phyloP scores from a whole-genome alignment of 176 grass and related monocot genomes.

The Cenchrus fungigraminus region DNA sequence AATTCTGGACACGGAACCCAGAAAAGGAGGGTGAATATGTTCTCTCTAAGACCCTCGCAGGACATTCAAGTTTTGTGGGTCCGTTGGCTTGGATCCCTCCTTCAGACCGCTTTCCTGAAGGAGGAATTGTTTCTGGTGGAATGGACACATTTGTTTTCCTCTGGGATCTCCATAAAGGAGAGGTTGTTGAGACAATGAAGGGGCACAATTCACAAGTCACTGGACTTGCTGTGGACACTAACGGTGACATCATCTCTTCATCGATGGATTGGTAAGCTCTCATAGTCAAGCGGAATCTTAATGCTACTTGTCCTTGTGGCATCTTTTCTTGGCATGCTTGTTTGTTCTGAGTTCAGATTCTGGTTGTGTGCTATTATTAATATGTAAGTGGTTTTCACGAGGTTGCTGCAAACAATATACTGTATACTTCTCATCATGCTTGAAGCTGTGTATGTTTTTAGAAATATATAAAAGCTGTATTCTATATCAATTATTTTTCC shows the following conservation, averaged over 20 bases:
- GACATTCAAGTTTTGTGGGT: constrained; percentile 89
- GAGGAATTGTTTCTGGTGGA: constrained; percentile 86
- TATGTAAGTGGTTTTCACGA: neutral
- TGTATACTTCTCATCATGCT: neutral
- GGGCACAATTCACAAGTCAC: constrained; percentile 91
- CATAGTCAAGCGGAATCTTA: neutral
- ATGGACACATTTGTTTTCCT: constrained; percentile 85
- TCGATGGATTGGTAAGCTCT: constrained; percentile 85
- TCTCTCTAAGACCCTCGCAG: constrained; percentile 76
- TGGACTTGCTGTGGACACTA: constrained; percentile 77
- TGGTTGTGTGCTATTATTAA: neutral
- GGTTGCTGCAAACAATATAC: neutral
- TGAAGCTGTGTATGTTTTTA: neutral
- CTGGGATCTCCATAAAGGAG: constrained; percentile 76
- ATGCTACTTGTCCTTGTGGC: neutral
- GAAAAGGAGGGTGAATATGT: constrained; percentile 62
- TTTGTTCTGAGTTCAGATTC: neutral
- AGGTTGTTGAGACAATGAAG: constrained; percentile 70
- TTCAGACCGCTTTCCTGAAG: constrained; percentile 73
- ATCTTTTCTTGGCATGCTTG: constrained; percentile 9
- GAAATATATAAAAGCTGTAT: neutral
- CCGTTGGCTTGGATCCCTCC: constrained; percentile 84
- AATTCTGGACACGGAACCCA: constrained; percentile 63
- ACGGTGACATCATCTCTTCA: constrained; percentile 92
- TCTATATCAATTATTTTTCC: neutral